phyloP scores from a whole-genome alignment of 2,329 filamentous ascomycete species.

The Ambrosiella beaveri region DNA sequence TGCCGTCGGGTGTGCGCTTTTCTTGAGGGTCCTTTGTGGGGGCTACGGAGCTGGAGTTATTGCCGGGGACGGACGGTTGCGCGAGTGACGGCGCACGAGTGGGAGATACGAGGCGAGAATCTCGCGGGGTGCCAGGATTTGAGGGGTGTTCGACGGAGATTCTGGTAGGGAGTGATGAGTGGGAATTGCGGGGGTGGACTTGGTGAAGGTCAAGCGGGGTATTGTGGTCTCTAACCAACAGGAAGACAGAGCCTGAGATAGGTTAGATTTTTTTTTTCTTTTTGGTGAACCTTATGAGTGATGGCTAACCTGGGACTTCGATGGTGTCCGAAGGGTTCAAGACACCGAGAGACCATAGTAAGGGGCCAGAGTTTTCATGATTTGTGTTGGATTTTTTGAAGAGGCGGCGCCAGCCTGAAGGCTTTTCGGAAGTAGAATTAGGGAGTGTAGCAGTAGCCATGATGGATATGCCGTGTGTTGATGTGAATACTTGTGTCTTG shows the following conservation, averaged over 20 bases:
- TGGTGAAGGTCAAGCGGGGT: constrained; percentile 42
- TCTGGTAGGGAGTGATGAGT: constrained; percentile 37
- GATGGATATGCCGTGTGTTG: no score
- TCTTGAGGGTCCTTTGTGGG: constrained; percentile 20
- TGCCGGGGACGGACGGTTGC: background rate
- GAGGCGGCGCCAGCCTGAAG: background rate
- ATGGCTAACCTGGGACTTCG: constrained; percentile 58
- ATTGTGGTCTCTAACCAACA: constrained; percentile 37
- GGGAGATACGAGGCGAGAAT: constrained; percentile 12
- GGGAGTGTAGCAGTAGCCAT: background rate
- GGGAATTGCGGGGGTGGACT: constrained; percentile 38
- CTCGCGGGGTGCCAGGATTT: constrained; percentile 16
- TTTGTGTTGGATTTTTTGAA: background rate
- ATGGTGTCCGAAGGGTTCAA: constrained; percentile 65
- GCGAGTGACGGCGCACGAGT: constrained; percentile 5
- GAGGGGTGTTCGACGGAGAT: constrained; percentile 20
- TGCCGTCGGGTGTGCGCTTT: constrained; percentile 65
- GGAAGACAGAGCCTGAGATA: constrained; percentile 29
- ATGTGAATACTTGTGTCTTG: no score
- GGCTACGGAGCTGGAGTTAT: constrained; percentile 9
- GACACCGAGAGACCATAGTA: constrained; percentile 53
- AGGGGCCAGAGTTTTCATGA: constrained; percentile 12
- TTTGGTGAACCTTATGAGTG: background rate
- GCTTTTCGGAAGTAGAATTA: background rate
- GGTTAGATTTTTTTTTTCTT: background rate